Base-by-base conservation (phyloP, 2,329 filamentous ascomycete species). In the Podosphaera xanthii region DNA sequence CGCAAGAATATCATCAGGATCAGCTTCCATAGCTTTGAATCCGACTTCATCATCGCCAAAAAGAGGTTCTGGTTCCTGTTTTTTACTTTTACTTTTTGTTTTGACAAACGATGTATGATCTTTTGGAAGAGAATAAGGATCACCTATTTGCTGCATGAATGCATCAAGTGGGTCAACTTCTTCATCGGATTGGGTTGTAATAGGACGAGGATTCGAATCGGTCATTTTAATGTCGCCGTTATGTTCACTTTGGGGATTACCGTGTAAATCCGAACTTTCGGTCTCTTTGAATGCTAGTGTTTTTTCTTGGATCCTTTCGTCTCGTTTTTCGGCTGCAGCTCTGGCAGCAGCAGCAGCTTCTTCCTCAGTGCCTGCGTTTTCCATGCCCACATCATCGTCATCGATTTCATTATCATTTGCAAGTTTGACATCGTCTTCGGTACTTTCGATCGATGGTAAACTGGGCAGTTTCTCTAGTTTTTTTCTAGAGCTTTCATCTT, bases 381-480 rank as follows among this genome's bases (percentile, higher is more conserved):
- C 76, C 74, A 82, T 84, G 62, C 84, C 85, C 58, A 81, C 81
- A 65, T 89, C 86, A 58, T 83, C 65, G 40, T 83, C 81, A 59
- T 84, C 83, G 60, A 75, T 75, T 69, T 81, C 77, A 67, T 79
- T 77, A 66, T 74, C 77, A 69, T 73, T 82, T 78, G 64, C 78
- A 76, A 61, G 77, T 76, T 68, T 68, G 67, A 69, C 65, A 67
- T 74, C 72, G 63, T 79, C 66, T 69, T 78, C 75, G 63, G 83
- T 79, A 62, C 76, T 72, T 64, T 78, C 78, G 67, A 83, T 79
- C 59, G 86, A 75, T 59, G 84, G 79, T 61, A 87, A 80, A 64
- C 84, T 84, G 60, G 91, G 90, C 61, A 98, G 81, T 72, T 90
- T 92, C 69, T 88, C 88, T 64, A 98, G 79, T 73, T 94, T 96